Evolutionary conservation across 768 basidiomycete species (phyloP).

Genomic region (Sporobolomyces phaffii): DNA sequence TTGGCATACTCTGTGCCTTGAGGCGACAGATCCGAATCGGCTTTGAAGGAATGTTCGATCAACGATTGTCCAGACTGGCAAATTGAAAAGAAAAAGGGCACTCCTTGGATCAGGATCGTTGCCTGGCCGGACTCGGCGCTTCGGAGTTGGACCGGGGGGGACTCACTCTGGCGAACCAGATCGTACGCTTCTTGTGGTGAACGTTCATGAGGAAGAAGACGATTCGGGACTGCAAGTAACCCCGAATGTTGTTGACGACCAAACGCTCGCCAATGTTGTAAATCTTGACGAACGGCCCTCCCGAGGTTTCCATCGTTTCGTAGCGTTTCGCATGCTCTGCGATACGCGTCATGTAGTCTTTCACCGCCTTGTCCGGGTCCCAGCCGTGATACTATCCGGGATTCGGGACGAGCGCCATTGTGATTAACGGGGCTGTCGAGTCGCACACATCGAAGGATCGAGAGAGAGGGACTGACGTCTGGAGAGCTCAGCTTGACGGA

Average conservation of each 20-base stretch:
- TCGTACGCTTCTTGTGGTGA: constrained; percentile 83
- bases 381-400: constrained; percentile 83
- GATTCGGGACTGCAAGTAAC: constrained; percentile 85
- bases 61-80: constrained; percentile 93
- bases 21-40: constrained; percentile 91
- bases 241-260: constrained; percentile 83
- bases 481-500: constrained; percentile 97
- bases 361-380: constrained; percentile 84
- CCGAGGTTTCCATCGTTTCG: constrained; percentile 82
- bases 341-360: constrained; percentile 88
- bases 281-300: constrained; percentile 89
- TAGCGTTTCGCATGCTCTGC: constrained; percentile 78
- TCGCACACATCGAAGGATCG: no score
- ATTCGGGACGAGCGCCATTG: no score
- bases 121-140: no score
- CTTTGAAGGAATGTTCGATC: constrained; percentile 97
- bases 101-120: no score
- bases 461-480: constrained; percentile 57
- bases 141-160: no score
- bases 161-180: constrained; percentile 92
- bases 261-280: constrained; percentile 96
- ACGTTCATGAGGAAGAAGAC: constrained; percentile 99
- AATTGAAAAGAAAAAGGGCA: constrained; percentile 2
- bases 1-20: constrained; percentile 95
- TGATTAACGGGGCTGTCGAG: no score